Evolutionary conservation across 2,329 filamentous ascomycete species (phyloP), one percentile per base, ranked within the genome.

Genomic region (Leptosphaerulina australis): DNA sequence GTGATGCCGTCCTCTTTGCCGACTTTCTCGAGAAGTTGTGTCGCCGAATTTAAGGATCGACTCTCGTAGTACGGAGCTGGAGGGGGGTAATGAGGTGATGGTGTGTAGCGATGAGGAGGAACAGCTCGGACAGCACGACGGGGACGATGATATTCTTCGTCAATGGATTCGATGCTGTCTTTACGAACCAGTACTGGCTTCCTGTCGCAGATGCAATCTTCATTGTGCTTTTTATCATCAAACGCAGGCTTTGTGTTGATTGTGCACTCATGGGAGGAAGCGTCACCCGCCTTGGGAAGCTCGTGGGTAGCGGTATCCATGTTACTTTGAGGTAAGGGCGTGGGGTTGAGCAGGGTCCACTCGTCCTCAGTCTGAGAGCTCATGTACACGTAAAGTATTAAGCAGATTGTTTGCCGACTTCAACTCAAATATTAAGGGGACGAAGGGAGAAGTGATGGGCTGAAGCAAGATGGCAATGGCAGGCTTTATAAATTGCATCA

Each of bases 291-390:
- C n/a, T 22, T 48, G 28, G 53, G 45, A 35, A 58, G 51, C 10
- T 55, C 36, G 37, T 55, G 53, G 33, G 44, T 54, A 30, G 37
- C 53, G 44, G 51, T 28, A 25, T 56, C 58, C 29, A 55, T 48
- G 9, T 44, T 44, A 12, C 40, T n/a, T 41, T 22, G 26, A 33
- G 25, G 31, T 10, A 17, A 17, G 10, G 25, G 14, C 17, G 22
- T 49, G 29, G 40, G 50, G 31, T 54, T 43, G 30, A 65, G 48
- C 35, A 58, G 14, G 26, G 58, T 56, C 60, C 59, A 65, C 50
- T 60, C 56, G 31, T 57, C 47, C 3, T 60, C 59, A n/a, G 41
- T 49, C 9, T 47, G 28, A n/a, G 53, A 50, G 55, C 44, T 59
- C 60, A 64, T 64, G 41, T 53, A 63, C 17, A 18, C 12, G 5